Evolutionary conservation across 2,329 filamentous ascomycete species (phyloP), one percentile per base, ranked within the genome.

Genomic region (Ramularia collo-cygni): DNA sequence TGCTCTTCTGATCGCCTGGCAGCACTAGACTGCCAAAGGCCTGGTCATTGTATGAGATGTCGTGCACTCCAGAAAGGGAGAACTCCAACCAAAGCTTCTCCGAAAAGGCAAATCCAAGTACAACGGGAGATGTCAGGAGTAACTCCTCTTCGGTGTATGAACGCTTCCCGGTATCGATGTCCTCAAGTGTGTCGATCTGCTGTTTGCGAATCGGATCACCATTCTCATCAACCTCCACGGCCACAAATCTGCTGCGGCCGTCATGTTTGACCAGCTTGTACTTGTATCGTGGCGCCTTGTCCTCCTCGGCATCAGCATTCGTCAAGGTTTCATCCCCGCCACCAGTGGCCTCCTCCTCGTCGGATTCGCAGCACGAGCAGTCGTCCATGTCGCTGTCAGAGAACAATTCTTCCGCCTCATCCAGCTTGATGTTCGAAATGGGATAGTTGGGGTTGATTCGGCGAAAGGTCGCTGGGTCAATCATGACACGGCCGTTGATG

Each of bases 1-100:
- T 70, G 12, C 71, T 71, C 57, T 82, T 82, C 53, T 80, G 75
- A 44, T 73, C 72, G 10, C 66, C 62, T 0, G 75, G 74, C 0
- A 95, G 70, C 1, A 95, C 86, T 19, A 95, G 70, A 0, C 83
- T 88, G 35, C 84, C 77, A 63, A 92, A 95, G 0, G 88, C 88
- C 10, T 78, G 74, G 29, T 84, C 77, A 54, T 94, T 90, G 85
- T 85, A 95, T 26, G 79, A 74, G 46, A 95, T 90, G 3, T 93
- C 83, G 31, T 77, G 75, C 46, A 95, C 75, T 1, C 81, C 80
- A 0, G 83, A 85, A 14, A 95, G 81, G 0, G 79, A 81, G 54
- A 95, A 87, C 59, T 95, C 86, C 0, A 94, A 74, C 89, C 88
- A 95, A 8, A 86, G 70, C 64, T 94, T 95, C 63, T 94, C 86